Evolutionary conservation across 106 monocot genomes (phyloP).

Genomic region (Acorus calamus): DNA sequence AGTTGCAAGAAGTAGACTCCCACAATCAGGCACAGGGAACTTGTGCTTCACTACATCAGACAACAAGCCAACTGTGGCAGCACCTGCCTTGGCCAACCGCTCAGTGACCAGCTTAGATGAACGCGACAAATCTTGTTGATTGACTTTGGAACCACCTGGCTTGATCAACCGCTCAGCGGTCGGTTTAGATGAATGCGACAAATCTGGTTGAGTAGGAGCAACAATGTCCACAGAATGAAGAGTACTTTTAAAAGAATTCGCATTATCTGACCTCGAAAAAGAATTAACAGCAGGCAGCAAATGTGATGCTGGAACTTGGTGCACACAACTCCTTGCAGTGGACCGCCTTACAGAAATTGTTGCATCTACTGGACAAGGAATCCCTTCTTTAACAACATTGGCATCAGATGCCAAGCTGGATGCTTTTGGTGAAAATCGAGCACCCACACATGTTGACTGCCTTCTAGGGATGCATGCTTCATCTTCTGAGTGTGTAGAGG

Average conservation of each 20-base stretch:
- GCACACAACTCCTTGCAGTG: conserved; percentile 7
- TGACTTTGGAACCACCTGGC: conserved; percentile 18
- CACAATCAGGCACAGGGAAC: conserved; percentile 8
- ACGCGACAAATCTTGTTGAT: conserved; percentile 13
- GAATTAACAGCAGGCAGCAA: conserved; percentile 12
- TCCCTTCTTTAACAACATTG: conserved; percentile 7
- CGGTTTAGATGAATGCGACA: conserved; percentile 21
- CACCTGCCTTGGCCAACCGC: conserved; percentile 22
- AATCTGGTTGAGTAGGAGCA: conserved; percentile 9
- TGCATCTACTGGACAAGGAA: conserved; percentile 27
- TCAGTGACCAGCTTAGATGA: conserved; percentile 25
- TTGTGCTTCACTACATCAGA: conserved; percentile 35
- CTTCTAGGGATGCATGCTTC: conserved; percentile 42
- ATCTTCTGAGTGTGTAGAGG: conserved; percentile 68
- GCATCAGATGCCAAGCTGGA: conserved; percentile 6
- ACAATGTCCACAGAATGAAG: not conserved
- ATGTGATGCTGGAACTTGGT: conserved; percentile 13
- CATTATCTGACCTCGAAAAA: conserved; percentile 8
- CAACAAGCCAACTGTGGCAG: conserved; percentile 18
- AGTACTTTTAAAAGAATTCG: conserved; percentile 14
- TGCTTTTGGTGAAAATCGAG: conserved; percentile 25
- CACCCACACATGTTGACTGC: conserved; percentile 13
- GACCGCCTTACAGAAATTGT: conserved; percentile 19
- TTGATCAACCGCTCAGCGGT: conserved; percentile 22
- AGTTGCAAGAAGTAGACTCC: conserved; percentile 9